Base-by-base conservation (phyloP, 257 asterid genomes). In the Rhazya stricta region DNA sequence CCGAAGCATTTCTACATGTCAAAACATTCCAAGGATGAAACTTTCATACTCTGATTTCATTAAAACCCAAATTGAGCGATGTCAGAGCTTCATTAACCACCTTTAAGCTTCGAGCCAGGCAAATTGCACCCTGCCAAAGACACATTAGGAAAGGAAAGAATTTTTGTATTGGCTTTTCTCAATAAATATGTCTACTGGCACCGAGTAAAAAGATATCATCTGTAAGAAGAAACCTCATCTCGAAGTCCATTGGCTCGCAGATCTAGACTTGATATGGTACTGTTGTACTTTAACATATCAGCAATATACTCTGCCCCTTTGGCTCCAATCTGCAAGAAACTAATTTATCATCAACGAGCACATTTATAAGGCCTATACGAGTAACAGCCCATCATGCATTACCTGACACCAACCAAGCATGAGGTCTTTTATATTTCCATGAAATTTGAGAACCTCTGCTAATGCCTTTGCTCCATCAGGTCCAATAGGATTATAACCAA, bases 371-470 rank as follows among this genome's bases (percentile, higher is more conserved):
- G 65, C 62, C 29, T 58, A 56, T 30, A 43, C 42, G 53, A 71
- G 9, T 61, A 29, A 63, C 16, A 53, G 53, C 74, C 58, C 37
- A 66, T 34, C 37, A 66, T 34, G 62, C 60, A 81, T 83, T 84
- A 92, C 98, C 97, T 92, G 96, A 87, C 97, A 94, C 98, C 98
- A 94, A 71, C 97, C 97, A 70, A 94, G 96, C 97, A 87, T 90
- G 76, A 94, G 95, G 78, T 83, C 86, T 79, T 88, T 87, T 46
- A 94, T 67, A 65, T 81, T 92, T 43, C 98, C 98, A 61, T 92
- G 93, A 81, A 94, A 94, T 78, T 94, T 94, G 53, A 94, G 97
- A 83, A 92, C 89, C 79, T 91, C 97, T 37, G 97, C 96, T 81
- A 91, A 78, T 65, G 91, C 90, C 94, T 90, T 91, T 46, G 91